These are phyloP conservation scores for Eutypa lata DNA, from an alignment of 2,329 filamentous ascomycete species.

Conservation along the genomic window DNA sequence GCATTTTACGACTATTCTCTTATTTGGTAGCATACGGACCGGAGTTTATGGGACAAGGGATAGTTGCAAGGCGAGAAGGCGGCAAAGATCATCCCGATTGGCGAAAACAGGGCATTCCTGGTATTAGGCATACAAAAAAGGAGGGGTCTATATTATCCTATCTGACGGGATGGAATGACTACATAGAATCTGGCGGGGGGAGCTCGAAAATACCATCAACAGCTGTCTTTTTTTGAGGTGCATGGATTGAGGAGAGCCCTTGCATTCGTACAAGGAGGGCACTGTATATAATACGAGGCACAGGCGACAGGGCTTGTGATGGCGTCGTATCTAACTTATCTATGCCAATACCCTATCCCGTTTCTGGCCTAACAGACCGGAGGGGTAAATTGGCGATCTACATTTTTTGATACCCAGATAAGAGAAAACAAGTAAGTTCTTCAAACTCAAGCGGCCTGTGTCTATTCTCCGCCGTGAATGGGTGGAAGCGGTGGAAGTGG, in stretches of 20 bases:
- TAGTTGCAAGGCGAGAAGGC: neutral
- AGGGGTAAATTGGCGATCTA: neutral
- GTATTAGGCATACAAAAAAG: neutral
- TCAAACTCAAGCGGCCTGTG: neutral
- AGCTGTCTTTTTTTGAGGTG: neutral
- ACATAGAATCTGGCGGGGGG: neutral
- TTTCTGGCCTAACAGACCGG: neutral
- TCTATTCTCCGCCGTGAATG: neutral
- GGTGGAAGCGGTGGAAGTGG: neutral
- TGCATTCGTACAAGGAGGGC: neutral
- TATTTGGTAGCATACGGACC: conserved; percentile 10
- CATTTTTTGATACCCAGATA: neutral
- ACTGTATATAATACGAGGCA: neutral
- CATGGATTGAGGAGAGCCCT: neutral
- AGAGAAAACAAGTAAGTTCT: neutral
- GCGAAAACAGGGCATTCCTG: neutral
- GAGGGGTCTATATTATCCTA: neutral
- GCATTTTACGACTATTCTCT: conserved; percentile 12
- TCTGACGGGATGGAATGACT: neutral
- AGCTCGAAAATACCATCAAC: neutral
- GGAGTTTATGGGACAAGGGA: neutral
- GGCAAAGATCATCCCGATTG: neutral
- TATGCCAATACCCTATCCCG: neutral
- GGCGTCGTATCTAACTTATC: neutral
- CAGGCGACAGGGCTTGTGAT: neutral